Evolutionary conservation across 208 protist genomes (phyloP).

Genomic region (Acanthamoeba royreba): DNA sequence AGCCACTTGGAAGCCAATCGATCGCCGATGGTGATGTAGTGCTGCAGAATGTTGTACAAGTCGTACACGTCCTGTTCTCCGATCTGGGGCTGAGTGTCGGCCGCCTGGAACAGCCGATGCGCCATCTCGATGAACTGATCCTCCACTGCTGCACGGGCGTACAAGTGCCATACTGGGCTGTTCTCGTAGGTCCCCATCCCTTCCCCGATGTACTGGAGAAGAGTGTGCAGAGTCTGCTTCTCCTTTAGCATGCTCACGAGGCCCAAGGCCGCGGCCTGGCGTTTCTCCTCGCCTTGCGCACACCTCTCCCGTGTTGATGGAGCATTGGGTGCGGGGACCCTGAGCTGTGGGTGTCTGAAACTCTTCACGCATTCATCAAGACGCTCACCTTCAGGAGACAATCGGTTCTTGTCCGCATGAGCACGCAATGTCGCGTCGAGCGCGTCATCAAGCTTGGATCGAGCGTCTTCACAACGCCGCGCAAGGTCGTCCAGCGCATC

Average conservation of each 20-base stretch:
- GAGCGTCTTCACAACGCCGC: background rate
- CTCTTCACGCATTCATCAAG: background rate
- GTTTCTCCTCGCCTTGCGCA: background rate
- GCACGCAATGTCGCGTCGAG: background rate
- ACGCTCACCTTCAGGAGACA: background rate
- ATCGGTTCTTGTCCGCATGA: background rate
- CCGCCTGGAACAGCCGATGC: background rate
- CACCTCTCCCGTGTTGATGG: background rate
- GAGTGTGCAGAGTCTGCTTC: too few species aligned
- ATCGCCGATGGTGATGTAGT: background rate
- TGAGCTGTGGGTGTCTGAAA: background rate
- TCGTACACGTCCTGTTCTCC: background rate
- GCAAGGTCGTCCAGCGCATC: background rate
- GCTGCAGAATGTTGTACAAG: background rate
- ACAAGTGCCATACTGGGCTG: too few species aligned
- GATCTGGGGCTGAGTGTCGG: background rate
- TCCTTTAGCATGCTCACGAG: too few species aligned
- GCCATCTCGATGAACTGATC: too few species aligned
- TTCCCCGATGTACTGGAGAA: too few species aligned
- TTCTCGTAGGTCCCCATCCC: too few species aligned
- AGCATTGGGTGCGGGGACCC: background rate
- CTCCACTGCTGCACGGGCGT: too few species aligned
- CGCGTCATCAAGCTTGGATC: background rate
- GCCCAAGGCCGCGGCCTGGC: background rate
- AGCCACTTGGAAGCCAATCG: background rate